Conservation (phyloP, 192 early-diverging fungal species). For the Dissophora ornata region DNA sequence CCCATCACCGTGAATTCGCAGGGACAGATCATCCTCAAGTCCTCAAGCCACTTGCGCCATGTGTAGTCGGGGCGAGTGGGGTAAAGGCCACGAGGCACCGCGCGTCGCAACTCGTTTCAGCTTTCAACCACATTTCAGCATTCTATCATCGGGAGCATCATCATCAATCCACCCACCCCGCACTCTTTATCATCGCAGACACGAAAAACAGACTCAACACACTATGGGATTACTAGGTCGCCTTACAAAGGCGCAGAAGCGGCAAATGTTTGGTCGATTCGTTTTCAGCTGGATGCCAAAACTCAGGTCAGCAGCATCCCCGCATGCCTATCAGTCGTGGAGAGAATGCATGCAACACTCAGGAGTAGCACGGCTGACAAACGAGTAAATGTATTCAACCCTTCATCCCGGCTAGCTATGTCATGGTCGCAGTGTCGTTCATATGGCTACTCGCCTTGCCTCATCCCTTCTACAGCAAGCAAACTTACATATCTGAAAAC, state of each 20-base stretch:
- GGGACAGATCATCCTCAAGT: no score
- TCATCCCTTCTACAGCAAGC: slow-evolving; percentile 67
- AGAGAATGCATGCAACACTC: no score
- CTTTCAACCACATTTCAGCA: no score
- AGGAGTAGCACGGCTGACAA: no score
- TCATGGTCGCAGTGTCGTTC: slow-evolving; percentile 68
- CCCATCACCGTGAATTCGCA: no score
- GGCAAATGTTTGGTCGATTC: slow-evolving; percentile 35
- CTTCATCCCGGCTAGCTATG: slow-evolving; percentile 50
- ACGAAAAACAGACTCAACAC: background rate
- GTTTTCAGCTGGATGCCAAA: slow-evolving; percentile 41
- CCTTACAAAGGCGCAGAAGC: slow-evolving; percentile 37
- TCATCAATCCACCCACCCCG: background rate
- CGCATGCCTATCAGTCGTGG: no score
- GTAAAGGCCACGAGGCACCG: no score
- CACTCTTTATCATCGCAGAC: background rate
- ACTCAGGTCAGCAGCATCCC: slow-evolving; percentile 42
- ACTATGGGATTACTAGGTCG: slow-evolving; percentile 38
- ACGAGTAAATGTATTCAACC: background rate
- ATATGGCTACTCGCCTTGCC: slow-evolving; percentile 76
- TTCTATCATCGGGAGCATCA: background rate
- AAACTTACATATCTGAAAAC: slow-evolving; percentile 82
- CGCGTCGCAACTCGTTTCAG: no score
- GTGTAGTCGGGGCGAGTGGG: no score
- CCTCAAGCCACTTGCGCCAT: no score